Conservation (phyloP, 192 early-diverging fungal genomes). For the Diversispora eburnea region DNA sequence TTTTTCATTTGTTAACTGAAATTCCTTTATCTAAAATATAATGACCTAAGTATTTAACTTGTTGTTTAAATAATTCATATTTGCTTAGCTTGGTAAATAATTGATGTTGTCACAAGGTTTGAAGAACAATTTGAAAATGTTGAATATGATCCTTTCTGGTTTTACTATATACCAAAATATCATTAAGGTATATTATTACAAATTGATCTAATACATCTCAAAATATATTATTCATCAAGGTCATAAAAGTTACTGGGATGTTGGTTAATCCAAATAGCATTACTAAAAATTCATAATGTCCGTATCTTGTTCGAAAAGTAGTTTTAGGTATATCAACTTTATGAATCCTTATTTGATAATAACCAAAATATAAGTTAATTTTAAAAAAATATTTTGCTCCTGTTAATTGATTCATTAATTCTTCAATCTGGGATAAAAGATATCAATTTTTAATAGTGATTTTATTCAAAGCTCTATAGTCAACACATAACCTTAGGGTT, state of each 20-base stretch:
- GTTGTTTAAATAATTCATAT: slow-evolving; percentile 30
- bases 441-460: no score
- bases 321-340: slow-evolving; percentile 37
- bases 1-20: slow-evolving; percentile 27
- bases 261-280: no score
- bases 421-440: no score
- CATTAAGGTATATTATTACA: no score
- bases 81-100: slow-evolving; percentile 28
- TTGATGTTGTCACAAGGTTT: slow-evolving; percentile 13
- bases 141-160: slow-evolving; percentile 32
- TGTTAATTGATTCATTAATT: no score
- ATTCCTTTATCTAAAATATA: slow-evolving; percentile 27
- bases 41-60: slow-evolving; percentile 37
- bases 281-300: slow-evolving; percentile 48
- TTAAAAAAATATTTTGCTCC: slow-evolving; percentile 41
- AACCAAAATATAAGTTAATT: slow-evolving; percentile 43
- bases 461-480: slow-evolving; percentile 54
- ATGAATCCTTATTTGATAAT: slow-evolving; percentile 41
- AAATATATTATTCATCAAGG: slow-evolving; percentile 45
- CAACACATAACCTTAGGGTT: slow-evolving; percentile 22
- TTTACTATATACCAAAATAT: slow-evolving; percentile 40
- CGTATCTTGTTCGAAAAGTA: slow-evolving; percentile 30
- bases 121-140: slow-evolving; percentile 31
- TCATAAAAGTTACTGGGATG: slow-evolving; percentile 54
- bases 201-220: slow-evolving; percentile 29